phyloP scores from a whole-genome alignment of 129 eudicot genomes.

The Dittrichia graveolens region DNA sequence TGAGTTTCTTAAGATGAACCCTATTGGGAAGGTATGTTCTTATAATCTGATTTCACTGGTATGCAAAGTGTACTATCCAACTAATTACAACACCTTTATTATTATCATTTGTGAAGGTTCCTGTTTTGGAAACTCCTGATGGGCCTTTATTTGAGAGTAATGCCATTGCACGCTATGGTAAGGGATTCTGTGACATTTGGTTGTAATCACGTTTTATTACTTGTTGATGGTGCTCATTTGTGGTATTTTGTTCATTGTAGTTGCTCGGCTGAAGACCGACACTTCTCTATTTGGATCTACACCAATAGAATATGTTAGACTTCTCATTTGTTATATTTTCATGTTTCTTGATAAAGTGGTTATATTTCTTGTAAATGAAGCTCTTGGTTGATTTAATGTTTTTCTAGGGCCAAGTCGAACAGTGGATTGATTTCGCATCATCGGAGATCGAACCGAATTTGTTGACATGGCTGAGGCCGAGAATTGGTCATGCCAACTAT shows the following conservation, averaged over 20 bases:
- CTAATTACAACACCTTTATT: neutral
- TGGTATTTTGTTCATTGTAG: conserved; percentile 36
- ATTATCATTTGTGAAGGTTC: conserved; percentile 49
- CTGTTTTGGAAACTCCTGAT: conserved; percentile 86
- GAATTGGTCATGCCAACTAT: conserved; percentile 36
- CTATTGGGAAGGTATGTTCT: conserved; percentile 38
- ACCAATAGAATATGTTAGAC: conserved; percentile 65
- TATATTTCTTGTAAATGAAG: neutral
- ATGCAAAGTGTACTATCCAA: neutral
- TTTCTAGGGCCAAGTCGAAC: conserved; percentile 53
- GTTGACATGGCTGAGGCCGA: conserved; percentile 40
- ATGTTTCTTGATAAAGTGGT: neutral
- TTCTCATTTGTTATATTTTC: neutral
- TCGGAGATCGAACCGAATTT: conserved; percentile 43
- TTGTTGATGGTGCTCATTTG: conserved; percentile 6
- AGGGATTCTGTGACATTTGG: conserved; percentile 13
- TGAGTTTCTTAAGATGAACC: conserved; percentile 79
- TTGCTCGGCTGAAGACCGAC: conserved; percentile 53
- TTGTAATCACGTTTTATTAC: neutral
- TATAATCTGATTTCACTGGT: neutral
- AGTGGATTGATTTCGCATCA: conserved; percentile 64
- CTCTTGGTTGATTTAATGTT: neutral
- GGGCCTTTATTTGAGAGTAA: conserved; percentile 89
- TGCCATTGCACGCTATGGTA: conserved; percentile 93
- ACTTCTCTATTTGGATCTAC: conserved; percentile 74